Conservation (phyloP, 345 rosid genomes). For the Dipteronia sinensis region DNA sequence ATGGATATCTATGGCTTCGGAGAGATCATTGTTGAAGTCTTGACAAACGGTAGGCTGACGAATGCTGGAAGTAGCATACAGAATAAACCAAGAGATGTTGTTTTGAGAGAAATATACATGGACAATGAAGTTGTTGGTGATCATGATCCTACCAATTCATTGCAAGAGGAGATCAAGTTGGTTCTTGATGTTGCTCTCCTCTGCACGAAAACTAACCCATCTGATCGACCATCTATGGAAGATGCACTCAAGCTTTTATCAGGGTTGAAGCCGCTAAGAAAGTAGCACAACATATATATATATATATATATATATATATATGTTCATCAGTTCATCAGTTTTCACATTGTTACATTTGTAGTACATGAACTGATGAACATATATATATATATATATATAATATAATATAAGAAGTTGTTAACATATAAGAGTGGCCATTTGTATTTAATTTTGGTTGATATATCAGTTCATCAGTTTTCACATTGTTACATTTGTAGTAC, state of each 20-base stretch:
- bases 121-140: constrained; percentile 49
- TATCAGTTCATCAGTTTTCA: no score
- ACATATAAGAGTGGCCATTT: constrained; percentile 21
- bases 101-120: constrained; percentile 51
- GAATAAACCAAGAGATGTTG: constrained; percentile 59
- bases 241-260: constrained; percentile 71
- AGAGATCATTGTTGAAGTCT: constrained; percentile 67
- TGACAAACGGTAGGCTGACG: constrained; percentile 62
- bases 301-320: constrained; percentile 15
- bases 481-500: constrained; percentile 1
- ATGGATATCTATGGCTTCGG: constrained; percentile 73
- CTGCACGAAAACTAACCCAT: constrained; percentile 58
- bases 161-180: constrained; percentile 51
- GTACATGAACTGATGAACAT: constrained; percentile 18
- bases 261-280: constrained; percentile 32
- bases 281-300: constrained; percentile 24
- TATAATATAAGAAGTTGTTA: constrained; percentile 25
- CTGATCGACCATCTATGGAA: constrained; percentile 62
- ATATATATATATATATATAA: constrained; percentile 12
- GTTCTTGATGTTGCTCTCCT: constrained; percentile 71
- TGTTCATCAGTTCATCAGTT: no score
- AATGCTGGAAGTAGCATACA: constrained; percentile 46
- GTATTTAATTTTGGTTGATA: constrained; percentile 5
- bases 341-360: constrained; percentile 6
- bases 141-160: constrained; percentile 23